Percentiles rank a stretch among this genome's conserved stretches.
Conservation (phyloP, 2,329 filamentous ascomycete genomes). For the Cladophialophora yegresii region DNA sequence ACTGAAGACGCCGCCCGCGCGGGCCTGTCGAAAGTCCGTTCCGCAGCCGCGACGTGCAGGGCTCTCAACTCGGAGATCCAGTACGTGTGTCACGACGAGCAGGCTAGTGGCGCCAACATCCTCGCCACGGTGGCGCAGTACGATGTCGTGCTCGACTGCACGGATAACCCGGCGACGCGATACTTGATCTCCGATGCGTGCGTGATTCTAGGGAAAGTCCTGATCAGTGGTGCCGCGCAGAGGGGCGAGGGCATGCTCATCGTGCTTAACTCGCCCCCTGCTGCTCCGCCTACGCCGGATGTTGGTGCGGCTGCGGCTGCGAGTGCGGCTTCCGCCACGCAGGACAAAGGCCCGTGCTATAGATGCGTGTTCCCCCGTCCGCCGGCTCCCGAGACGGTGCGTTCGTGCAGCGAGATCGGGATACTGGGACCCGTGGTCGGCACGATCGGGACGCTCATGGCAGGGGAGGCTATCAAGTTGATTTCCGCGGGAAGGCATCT, state of each 20-base stretch:
- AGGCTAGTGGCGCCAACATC: conserved; percentile 21
- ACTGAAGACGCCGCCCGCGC: conserved; percentile 60
- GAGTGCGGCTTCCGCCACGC: background rate
- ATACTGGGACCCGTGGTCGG: conserved; percentile 92
- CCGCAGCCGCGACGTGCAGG: conserved; percentile 26
- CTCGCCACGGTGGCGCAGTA: conserved; percentile 52
- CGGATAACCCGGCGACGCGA: conserved; percentile 85
- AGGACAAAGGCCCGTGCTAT: conserved; percentile 78
- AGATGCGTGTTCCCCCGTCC: conserved; percentile 88
- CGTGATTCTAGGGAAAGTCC: conserved; percentile 72
- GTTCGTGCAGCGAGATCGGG: conserved; percentile 88
- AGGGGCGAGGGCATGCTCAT: conserved; percentile 88
- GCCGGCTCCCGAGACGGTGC: conserved; percentile 77
- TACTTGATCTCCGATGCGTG: conserved; percentile 92
- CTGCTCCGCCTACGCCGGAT: conserved; percentile 50
- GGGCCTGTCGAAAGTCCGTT: conserved; percentile 44
- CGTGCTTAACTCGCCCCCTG: conserved; percentile 63
- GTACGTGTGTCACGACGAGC: conserved; percentile 25
- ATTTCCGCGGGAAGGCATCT: conserved; percentile 51
- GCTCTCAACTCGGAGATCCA: conserved; percentile 32
- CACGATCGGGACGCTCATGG: conserved; percentile 88
- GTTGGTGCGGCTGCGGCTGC: background rate
- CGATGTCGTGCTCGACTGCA: conserved; percentile 89
- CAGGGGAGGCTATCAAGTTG: conserved; percentile 84
- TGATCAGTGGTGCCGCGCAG: conserved; percentile 87